These are phyloP conservation scores for Aspergillus phoenicis DNA, from an alignment of 2,329 filamentous ascomycete genomes.

Conservation along the genomic window DNA sequence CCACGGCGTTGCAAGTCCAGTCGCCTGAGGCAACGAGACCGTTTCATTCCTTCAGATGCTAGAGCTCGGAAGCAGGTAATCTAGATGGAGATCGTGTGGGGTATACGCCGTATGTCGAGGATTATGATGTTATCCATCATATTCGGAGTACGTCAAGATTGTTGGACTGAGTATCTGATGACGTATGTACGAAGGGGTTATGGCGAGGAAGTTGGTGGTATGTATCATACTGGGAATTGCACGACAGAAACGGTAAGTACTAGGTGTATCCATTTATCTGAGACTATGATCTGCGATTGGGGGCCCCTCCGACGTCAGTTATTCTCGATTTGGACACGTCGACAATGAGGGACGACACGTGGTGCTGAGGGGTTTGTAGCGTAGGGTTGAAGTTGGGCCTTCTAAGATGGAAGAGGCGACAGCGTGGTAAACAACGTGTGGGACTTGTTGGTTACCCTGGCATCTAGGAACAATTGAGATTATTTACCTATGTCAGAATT, in stretches of 20 bases:
- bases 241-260: background rate
- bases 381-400: background rate
- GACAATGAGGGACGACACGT: conserved; percentile 17
- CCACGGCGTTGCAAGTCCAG: background rate
- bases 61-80: background rate
- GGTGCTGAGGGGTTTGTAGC: conserved; percentile 16
- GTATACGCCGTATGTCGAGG: background rate
- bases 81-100: conserved; percentile 9
- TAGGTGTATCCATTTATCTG: background rate
- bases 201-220: background rate
- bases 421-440: background rate
- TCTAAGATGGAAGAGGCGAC: background rate
- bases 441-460: background rate
- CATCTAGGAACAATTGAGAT: background rate
- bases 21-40: conserved; percentile 3
- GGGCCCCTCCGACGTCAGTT: background rate
- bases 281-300: conserved; percentile 9
- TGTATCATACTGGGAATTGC: background rate
- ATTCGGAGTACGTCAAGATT: background rate
- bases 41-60: background rate
- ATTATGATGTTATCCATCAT: conserved; percentile 1
- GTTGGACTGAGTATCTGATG: background rate
- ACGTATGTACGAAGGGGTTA: background rate
- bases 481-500: background rate
- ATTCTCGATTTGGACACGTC: conserved; percentile 18